Evolutionary conservation across 768 basidiomycete genomes (phyloP), one percentile per base, ranked within the genome.

Genomic region (Kwoniella heveanensis): DNA sequence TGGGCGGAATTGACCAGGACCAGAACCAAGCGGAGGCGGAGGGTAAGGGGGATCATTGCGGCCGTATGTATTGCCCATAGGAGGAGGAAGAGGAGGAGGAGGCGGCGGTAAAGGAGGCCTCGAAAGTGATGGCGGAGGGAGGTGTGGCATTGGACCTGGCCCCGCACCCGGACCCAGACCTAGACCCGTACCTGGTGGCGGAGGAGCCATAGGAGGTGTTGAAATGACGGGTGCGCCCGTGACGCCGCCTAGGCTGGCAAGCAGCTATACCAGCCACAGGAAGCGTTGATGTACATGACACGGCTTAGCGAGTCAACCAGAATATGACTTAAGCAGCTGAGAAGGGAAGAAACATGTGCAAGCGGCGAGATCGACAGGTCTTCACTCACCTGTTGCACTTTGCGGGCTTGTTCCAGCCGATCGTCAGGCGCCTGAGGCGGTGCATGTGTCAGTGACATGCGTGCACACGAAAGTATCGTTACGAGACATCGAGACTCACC

Each of bases 331-430:
- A n/a, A n/a, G n/a, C n/a, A n/a, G n/a, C n/a, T n/a, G 32, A 32
- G 5, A 19, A 44, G 39, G 39, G 39, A 44, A 44, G 8, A 19
- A 47, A 2, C 36, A 60, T n/a, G n/a, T n/a, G n/a, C n/a, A n/a
- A n/a, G n/a, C n/a, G n/a, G n/a, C n/a, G n/a, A n/a, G n/a, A n/a
- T n/a, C n/a, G n/a, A n/a, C n/a, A n/a, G n/a, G n/a, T n/a, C n/a
- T n/a, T n/a, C n/a, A 54, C 64, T 36, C 48, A 73, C 65, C 50
- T 72, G 65, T 53, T 78, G 77, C 5, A 78, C 75, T 58, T 75
- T 75, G 3, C 72, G 59, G 66, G 77, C 77, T 83, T 92, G 90
- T 72, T 94, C 92, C 21, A 94, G 82, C 13, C 91, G 88, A 54
- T 92, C 90, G 62, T 92, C 90, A 12, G 82, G 78, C 44, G 83